phyloP scores from a whole-genome alignment of 2,329 filamentous ascomycete genomes.

The Cercospora beticola region DNA sequence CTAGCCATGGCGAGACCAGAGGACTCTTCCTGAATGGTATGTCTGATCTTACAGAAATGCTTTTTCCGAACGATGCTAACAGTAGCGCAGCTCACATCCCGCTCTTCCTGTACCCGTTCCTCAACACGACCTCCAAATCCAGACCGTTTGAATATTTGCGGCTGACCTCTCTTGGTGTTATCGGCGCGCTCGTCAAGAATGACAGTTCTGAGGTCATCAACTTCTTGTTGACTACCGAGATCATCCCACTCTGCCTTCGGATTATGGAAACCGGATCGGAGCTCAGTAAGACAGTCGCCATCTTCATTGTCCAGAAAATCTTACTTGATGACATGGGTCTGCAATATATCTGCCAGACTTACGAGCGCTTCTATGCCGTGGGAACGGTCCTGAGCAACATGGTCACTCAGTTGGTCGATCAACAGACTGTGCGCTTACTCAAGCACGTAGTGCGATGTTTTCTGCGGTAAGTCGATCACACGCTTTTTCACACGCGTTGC shows the following conservation, averaged over 20 bases:
- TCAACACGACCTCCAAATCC: slow-evolving; percentile 98
- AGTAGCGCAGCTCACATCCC: slow-evolving; percentile 78
- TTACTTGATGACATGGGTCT: slow-evolving; percentile 93
- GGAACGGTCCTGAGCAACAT: slow-evolving; percentile 98
- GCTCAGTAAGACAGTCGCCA: slow-evolving; percentile 96
- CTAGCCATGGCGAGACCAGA: slow-evolving; percentile 93
- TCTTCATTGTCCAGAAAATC: slow-evolving; percentile 99
- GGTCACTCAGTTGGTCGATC: slow-evolving; percentile 95
- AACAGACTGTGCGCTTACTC: slow-evolving; percentile 89
- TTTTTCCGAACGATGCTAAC: slow-evolving; percentile 19
- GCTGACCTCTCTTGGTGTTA: slow-evolving; percentile 91
- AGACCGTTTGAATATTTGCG: slow-evolving; percentile 96
- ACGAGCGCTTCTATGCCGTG: slow-evolving; percentile 97
- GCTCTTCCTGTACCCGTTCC: slow-evolving; percentile 94
- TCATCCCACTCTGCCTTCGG: slow-evolving; percentile 92
- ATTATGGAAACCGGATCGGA: slow-evolving; percentile 99
- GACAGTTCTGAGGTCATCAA: slow-evolving; percentile 98
- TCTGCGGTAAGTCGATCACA: slow-evolving; percentile 65
- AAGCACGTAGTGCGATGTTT: slow-evolving; percentile 99
- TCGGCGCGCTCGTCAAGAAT: slow-evolving; percentile 96
- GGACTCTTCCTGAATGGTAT: slow-evolving; percentile 89
- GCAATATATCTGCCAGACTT: slow-evolving; percentile 97
- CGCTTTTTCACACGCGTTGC: not conserved
- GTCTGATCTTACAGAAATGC: slow-evolving; percentile 26
- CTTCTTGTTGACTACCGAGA: slow-evolving; percentile 96